These are phyloP conservation scores for Vachellia pachyceras DNA, from an alignment of 306 rosid species.

Conservation along the genomic window DNA sequence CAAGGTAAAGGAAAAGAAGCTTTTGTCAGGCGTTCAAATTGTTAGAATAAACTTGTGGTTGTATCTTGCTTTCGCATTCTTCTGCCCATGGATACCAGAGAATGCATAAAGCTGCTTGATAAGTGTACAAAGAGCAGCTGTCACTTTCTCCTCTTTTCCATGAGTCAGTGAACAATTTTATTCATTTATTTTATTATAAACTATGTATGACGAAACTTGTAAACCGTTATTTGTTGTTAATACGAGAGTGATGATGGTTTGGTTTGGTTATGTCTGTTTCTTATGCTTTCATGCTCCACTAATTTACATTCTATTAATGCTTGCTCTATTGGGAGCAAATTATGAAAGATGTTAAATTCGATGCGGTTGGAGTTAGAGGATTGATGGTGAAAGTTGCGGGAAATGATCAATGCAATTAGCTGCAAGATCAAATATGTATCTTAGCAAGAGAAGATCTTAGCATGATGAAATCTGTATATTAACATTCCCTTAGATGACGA, in stretches of 20 bases:
- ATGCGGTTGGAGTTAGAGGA: neutral
- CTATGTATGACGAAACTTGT: constrained; percentile 38
- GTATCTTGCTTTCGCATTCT: constrained; percentile 31
- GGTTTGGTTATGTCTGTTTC: constrained; percentile 41
- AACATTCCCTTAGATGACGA: neutral
- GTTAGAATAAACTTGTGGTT: constrained; percentile 49
- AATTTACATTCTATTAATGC: neutral
- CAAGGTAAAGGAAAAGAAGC: constrained; percentile 39
- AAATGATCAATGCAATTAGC: neutral
- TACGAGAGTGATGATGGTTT: constrained; percentile 52
- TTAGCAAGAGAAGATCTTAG: neutral
- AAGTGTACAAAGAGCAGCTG: constrained; percentile 78
- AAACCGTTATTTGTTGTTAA: constrained; percentile 56
- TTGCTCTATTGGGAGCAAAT: neutral
- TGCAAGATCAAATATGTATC: neutral
- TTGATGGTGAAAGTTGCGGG: neutral
- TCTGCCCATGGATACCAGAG: constrained; percentile 42
- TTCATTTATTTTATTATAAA: constrained; percentile 34
- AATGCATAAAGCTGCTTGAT: constrained; percentile 59
- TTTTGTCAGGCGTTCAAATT: constrained; percentile 39
- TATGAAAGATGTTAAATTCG: neutral
- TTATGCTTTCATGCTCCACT: neutral
- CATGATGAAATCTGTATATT: neutral
- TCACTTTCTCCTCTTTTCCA: neutral
- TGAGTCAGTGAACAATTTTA: constrained; percentile 51